Evolutionary conservation across 2,329 filamentous ascomycete genomes (phyloP).

Genomic region (Cercospora canescens): DNA sequence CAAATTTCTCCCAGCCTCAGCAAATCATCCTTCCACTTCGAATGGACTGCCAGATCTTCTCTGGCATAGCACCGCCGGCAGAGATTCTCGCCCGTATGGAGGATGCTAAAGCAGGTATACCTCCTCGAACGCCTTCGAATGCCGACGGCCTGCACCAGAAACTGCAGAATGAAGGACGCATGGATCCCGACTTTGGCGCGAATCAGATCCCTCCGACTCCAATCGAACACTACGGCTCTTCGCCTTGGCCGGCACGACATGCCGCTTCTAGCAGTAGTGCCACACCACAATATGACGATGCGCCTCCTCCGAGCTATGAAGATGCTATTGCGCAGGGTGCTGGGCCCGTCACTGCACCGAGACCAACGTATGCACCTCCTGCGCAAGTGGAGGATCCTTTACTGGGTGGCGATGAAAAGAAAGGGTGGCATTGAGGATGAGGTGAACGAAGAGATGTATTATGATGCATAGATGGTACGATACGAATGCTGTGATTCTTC

Average conservation of each 20-base stretch:
- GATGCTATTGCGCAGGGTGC: constrained; percentile 83
- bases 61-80: constrained; percentile 79
- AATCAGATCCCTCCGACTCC: constrained; percentile 29
- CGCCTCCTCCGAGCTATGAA: constrained; percentile 85
- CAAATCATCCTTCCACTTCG: constrained; percentile 75
- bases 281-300: constrained; percentile 52
- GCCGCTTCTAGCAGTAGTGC: constrained; percentile 8
- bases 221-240: constrained; percentile 14
- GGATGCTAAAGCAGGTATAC: constrained; percentile 25
- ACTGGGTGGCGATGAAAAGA: constrained; percentile 35
- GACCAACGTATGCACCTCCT: constrained; percentile 63
- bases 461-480: background rate
- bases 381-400: constrained; percentile 32
- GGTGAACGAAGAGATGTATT: background rate
- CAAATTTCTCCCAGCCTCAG: constrained; percentile 48
- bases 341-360: constrained; percentile 69
- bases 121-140: constrained; percentile 8
- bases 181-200: constrained; percentile 26
- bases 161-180: constrained; percentile 25
- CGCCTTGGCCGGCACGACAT: constrained; percentile 13
- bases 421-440: constrained; percentile 23
- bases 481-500: background rate
- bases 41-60: constrained; percentile 79
- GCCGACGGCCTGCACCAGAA: constrained; percentile 27
- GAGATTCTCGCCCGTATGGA: constrained; percentile 70